Conservation (phyloP, 73 alveolate genomes). For the Tetrahymena borealis region DNA sequence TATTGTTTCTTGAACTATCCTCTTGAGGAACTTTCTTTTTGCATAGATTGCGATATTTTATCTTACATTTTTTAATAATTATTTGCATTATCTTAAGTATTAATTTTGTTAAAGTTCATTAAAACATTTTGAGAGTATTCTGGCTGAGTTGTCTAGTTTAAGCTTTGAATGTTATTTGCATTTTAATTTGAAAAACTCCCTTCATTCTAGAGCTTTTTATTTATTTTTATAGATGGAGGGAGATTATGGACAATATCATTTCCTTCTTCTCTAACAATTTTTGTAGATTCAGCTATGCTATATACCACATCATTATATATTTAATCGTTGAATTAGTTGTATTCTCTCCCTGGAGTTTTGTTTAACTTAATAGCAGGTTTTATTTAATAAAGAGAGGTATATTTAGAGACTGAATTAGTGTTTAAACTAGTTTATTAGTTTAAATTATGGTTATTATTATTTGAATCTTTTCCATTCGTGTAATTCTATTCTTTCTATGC, state of each 20-base stretch:
- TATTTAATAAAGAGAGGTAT: background rate
- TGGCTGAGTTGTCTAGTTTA: too few relatives aligned
- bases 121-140: too few relatives aligned
- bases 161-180: too few relatives aligned
- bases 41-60: background rate
- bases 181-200: too few relatives aligned
- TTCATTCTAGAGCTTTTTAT: too few relatives aligned
- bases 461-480: background rate
- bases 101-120: too few relatives aligned
- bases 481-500: background rate
- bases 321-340: background rate
- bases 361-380: background rate
- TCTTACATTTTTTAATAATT: background rate
- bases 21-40: background rate
- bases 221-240: background rate
- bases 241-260: background rate
- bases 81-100: too few relatives aligned
- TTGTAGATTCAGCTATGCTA: background rate
- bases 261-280: background rate
- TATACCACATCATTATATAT: background rate
- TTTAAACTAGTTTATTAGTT: background rate
- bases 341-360: background rate
- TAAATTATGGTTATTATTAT: background rate
- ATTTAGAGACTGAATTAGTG: background rate
- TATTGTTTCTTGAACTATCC: background rate